phyloP scores from a whole-genome alignment of 257 asterid genomes.

The Capsicum chinense region DNA sequence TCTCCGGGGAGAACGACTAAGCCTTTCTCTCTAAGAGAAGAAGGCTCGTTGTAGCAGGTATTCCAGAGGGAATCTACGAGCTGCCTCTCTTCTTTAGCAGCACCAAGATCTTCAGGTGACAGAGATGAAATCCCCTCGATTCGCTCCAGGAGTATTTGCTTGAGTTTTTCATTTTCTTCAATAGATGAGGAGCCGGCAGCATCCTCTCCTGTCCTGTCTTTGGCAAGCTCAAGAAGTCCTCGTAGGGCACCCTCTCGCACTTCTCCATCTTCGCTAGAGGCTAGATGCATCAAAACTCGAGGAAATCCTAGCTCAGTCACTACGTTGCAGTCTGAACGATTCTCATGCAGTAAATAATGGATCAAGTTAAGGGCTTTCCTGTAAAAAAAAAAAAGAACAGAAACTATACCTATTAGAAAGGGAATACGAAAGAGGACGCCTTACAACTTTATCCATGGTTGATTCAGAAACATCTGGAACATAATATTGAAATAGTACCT shows the following conservation, averaged over 20 bases:
- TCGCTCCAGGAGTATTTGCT: constrained; percentile 68
- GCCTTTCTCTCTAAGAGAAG: constrained; percentile 76
- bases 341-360: constrained; percentile 62
- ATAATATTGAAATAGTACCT: constrained; percentile 47
- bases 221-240: constrained; percentile 73
- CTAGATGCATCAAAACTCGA: constrained; percentile 71
- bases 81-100: constrained; percentile 79
- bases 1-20: constrained; percentile 77
- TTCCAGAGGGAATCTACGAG: constrained; percentile 89
- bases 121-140: constrained; percentile 59
- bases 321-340: constrained; percentile 56
- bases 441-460: neutral
- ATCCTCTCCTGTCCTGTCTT: constrained; percentile 40
- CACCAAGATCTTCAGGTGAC: constrained; percentile 77
- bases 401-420: neutral
- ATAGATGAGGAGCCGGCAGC: constrained; percentile 20
- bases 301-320: constrained; percentile 71
- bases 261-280: constrained; percentile 72
- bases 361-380: constrained; percentile 93
- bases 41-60: constrained; percentile 61
- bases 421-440: neutral
- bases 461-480: neutral
- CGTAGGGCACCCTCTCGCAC: constrained; percentile 86
- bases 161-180: constrained; percentile 66
- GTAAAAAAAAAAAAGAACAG: constrained; percentile 39